Base-by-base conservation (phyloP, 2,329 filamentous ascomycete species). In the Zopfia rhizophila region DNA sequence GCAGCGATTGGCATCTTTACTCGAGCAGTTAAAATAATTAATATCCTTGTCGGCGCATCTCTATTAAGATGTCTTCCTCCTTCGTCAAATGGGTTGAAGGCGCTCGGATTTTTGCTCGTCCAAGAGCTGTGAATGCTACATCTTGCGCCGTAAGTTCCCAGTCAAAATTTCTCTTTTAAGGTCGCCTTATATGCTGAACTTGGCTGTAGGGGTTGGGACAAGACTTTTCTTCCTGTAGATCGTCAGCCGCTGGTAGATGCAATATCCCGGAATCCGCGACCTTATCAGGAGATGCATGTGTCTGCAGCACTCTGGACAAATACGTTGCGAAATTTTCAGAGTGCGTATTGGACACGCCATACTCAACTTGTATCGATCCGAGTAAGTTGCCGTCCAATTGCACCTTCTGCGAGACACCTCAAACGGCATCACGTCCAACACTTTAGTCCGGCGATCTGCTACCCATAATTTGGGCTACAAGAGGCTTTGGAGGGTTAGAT, bases 251-350 rank as follows among this genome's bases (percentile, higher is more conserved):
- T 7, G 42, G 43, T 12, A 37, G 11, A 10, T 51, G 48, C 28
- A n/a, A 17, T 10, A 44, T 48, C 18, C 48, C 44, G 13, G 32
- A 37, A 25, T 43, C 29, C 12, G 11, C 33, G 18, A 44, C 35
- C 8, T 37, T 22, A 24, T 40, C 45, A n/a, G 46, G 27, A 13
- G 46, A 53, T 40, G 45, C 50, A 11, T 53, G 50, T 21, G 39
- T 53, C 7, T 53, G 50, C 33, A 27, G 45, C 8, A 50, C 42
- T 2, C 19, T 53, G 3, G 30, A 18, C 2, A 21, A 31, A 11
- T 53, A 53, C 29, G 36, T 33, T 17, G 10, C 27, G 6, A 27
- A 22, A 6, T 49, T 50, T 21, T 36, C 46, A 12, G 14, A 3
- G 3, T 53, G 50, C 23, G 27, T 46, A n/a, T 32, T 14, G 16